Conservation (phyloP, 192 early-diverging fungal species). For the Borealophlyctis nickersoniae region DNA sequence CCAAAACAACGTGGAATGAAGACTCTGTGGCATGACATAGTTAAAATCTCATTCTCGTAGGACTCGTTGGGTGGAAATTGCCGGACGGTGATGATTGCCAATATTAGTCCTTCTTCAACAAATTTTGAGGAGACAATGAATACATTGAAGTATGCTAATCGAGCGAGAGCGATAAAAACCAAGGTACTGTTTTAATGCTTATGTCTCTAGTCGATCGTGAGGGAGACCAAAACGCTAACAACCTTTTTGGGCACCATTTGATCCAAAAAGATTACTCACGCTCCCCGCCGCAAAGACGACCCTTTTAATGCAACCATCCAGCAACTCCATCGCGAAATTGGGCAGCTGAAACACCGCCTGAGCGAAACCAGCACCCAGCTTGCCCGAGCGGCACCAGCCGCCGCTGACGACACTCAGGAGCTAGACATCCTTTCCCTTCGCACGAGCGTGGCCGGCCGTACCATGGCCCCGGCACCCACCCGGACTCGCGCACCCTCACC, state of each 20-base stretch:
- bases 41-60: conserved; percentile 19
- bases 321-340: conserved; percentile 25
- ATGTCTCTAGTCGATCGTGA: no score
- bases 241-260: background rate
- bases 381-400: background rate
- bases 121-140: conserved; percentile 73
- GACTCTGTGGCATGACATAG: no score
- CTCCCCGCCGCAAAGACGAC: conserved; percentile 18
- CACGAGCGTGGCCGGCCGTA: background rate
- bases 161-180: conserved; percentile 69
- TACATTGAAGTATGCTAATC: conserved; percentile 71
- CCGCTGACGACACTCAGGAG: background rate
- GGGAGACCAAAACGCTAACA: conserved; percentile 25
- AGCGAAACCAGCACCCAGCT: background rate
- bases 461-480: background rate
- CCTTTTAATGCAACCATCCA: conserved; percentile 28
- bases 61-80: conserved; percentile 74
- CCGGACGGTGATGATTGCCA: conserved; percentile 73
- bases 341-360: conserved; percentile 15
- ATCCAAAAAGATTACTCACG: background rate
- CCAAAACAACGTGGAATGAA: no score
- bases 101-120: conserved; percentile 60
- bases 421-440: no score
- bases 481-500: background rate
- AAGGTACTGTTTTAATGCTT: conserved; percentile 51